Conservation (phyloP, 352 stramenopile genomes). For the Pilasporangium apinafurcum region DNA sequence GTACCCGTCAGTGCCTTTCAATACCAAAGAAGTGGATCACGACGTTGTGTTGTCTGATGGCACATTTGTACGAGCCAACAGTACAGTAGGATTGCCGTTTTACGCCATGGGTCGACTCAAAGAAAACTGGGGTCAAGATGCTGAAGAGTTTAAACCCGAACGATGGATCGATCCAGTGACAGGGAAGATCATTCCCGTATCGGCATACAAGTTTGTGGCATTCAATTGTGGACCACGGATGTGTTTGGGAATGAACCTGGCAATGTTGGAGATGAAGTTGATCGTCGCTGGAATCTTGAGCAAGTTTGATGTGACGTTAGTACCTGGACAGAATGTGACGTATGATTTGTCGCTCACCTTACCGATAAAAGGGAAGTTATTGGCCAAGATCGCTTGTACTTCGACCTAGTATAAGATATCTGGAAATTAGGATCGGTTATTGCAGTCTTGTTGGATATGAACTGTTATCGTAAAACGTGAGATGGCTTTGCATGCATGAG, state of each 20-base stretch:
- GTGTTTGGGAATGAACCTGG: conserved; percentile 70
- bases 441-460: no score
- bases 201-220: conserved; percentile 52
- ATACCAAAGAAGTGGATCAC: conserved; percentile 18
- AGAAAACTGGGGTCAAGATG: conserved; percentile 58
- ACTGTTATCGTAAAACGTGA: no score
- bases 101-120: conserved; percentile 52
- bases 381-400: conserved; percentile 1
- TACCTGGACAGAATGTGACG: conserved; percentile 20
- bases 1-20: conserved; percentile 38
- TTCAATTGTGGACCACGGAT: conserved; percentile 68
- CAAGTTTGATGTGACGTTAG: conserved; percentile 45
- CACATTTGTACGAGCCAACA: conserved; percentile 34
- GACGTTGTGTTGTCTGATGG: conserved; percentile 60
- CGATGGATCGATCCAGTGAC: conserved; percentile 46
- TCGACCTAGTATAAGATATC: no score
- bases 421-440: no score
- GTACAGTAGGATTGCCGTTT: conserved; percentile 24
- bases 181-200: conserved; percentile 20
- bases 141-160: conserved; percentile 51
- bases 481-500: no score
- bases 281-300: conserved; percentile 44
- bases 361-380: conserved; percentile 19
- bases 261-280: conserved; percentile 83
- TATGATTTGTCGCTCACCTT: conserved; percentile 50